Percentiles rank a stretch among this genome's conserved stretches.
These are phyloP conservation scores for Chloris gayana DNA, from an alignment of 176 grass and related monocot species.

Conservation along the genomic window DNA sequence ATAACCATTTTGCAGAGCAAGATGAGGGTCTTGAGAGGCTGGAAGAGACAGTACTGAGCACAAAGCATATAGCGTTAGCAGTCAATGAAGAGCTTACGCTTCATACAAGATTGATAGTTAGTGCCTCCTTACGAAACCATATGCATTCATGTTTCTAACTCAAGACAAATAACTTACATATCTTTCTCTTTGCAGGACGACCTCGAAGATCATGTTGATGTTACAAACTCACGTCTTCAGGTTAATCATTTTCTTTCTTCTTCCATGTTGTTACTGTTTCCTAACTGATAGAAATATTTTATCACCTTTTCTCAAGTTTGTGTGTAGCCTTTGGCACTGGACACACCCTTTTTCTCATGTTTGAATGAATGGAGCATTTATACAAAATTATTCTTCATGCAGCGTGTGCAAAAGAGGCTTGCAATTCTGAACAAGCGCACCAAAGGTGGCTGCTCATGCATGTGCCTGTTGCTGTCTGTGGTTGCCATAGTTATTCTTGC, in stretches of 20 bases:
- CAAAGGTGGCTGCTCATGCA: conserved; percentile 90
- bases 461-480: conserved; percentile 69
- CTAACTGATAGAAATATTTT: conserved; percentile 10
- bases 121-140: conserved; percentile 10
- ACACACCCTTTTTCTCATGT: neutral
- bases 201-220: conserved; percentile 79
- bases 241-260: conserved; percentile 30
- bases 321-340: too few species aligned
- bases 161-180: conserved; percentile 20
- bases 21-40: conserved; percentile 90
- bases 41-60: conserved; percentile 91
- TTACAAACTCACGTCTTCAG: conserved; percentile 84
- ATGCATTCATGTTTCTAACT: neutral
- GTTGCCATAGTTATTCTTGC: conserved; percentile 72
- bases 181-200: conserved; percentile 68
- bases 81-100: conserved; percentile 96
- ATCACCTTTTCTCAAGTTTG: neutral
- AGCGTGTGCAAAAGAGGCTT: conserved; percentile 82
- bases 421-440: conserved; percentile 89
- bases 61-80: conserved; percentile 96
- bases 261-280: neutral
- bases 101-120: conserved; percentile 94
- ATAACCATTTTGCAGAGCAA: conserved; percentile 65
- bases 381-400: conserved; percentile 31
- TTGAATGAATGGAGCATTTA: conserved; percentile 9